Evolutionary conservation across 2,329 filamentous ascomycete species (phyloP).

Genomic region (Neocucurbitaria cava): DNA sequence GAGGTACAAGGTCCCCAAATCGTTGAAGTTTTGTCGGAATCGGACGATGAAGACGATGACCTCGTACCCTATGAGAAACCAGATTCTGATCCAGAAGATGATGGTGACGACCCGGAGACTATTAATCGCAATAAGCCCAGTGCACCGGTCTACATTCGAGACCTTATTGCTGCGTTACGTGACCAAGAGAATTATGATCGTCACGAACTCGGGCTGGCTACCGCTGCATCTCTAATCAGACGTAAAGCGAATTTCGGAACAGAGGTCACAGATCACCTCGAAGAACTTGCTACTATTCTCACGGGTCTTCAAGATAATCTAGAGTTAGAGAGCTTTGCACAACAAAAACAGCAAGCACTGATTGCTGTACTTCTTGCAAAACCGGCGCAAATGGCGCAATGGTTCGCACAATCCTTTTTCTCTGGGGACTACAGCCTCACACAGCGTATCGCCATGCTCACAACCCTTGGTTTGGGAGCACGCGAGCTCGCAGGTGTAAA

Average conservation of each 20-base stretch:
- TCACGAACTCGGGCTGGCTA: constrained; percentile 78
- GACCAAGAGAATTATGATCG: constrained; percentile 85
- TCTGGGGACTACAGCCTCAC: constrained; percentile 89
- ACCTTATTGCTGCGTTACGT: constrained; percentile 78
- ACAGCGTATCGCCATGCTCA: constrained; percentile 82
- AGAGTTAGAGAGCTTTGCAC: constrained; percentile 75
- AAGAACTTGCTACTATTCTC: constrained; percentile 79
- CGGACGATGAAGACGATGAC: constrained; percentile 62
- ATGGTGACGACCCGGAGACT: constrained; percentile 89
- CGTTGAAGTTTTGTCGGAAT: constrained; percentile 61
- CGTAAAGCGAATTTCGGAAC: constrained; percentile 88
- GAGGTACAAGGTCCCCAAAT: constrained; percentile 53
- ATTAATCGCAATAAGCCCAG: constrained; percentile 82
- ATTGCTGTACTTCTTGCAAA: constrained; percentile 80
- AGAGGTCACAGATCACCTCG: constrained; percentile 83
- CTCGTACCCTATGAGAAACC: constrained; percentile 83
- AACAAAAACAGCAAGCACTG: constrained; percentile 78
- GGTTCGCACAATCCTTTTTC: constrained; percentile 86
- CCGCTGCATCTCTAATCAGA: constrained; percentile 80
- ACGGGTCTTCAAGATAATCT: constrained; percentile 85
- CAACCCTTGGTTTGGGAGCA: constrained; percentile 80
- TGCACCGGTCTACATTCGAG: constrained; percentile 88
- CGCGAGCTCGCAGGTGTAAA: constrained; percentile 85
- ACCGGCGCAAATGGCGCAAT: constrained; percentile 78
- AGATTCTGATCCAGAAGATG: constrained; percentile 87